Base-by-base conservation (phyloP, 2,329 filamentous ascomycete species). In the Arthrobotrys conoides region DNA sequence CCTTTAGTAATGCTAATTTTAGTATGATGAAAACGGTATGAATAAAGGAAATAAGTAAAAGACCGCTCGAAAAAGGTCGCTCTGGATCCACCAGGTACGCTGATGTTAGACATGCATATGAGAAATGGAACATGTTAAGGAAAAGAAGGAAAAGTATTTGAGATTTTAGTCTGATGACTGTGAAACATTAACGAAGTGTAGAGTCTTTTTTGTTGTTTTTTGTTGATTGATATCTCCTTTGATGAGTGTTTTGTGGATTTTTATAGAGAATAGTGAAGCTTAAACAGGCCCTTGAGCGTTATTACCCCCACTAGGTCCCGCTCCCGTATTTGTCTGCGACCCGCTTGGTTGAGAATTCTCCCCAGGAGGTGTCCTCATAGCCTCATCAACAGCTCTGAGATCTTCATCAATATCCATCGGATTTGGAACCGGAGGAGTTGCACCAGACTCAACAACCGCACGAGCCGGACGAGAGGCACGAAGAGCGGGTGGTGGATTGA, bases 121-220 rank as follows among this genome's bases (percentile, higher is more conserved):
- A 8, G 18, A 22, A 48, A 9, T 48, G 10, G 18, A 48, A 20
- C 2, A 20, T 48, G 22, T 5, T 20, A 48, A 46, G 36, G 36
- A 38, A 41, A 48, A 48, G 44, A 48, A 48, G 44, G 18, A 48
- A n/a, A 22, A 22, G 18, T 20, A 48, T 48, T 48, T 48, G n/a
- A 22, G n/a, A 8, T 6, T n/a, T 1, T 5, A 36, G 44, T 2
- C 9, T 14, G n/a, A 22, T 14, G n/a, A 22, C 5, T 6, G 18
- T 48, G 22, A 22, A 20, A 20, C 18, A 22, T 9, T 1, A 22
- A 14, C n/a, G 22, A 48, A 48, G 2, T 5, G 4, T 5, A 10
- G 44, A 41, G 14, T 4, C 3, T 14, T n/a, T 3, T 4, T n/a
- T n/a, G 12, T 3, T 16, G 5, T 41, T 16, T 41, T 5, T 10